Evolutionary conservation across 345 rosid species (phyloP), one percentile per base, ranked within the genome.

Genomic region (Boechera divaricarpa): DNA sequence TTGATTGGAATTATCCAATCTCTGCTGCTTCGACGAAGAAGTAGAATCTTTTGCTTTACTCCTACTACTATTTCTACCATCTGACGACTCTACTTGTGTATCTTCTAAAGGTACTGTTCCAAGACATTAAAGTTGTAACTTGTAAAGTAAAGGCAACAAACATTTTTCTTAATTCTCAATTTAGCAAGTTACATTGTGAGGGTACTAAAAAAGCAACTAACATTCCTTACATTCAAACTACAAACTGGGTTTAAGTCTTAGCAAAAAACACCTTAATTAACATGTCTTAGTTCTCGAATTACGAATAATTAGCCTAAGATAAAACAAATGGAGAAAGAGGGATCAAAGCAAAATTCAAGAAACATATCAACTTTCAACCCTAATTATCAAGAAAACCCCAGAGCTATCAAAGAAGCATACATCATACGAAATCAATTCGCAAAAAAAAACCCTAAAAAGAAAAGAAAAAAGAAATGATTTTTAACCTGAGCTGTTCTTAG

Each of bases 401-500:
- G 41, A 33, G 36, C 42, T 39, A 38, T 39, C 1, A 39, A 39
- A 39, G 11, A 39, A 39, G 11, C 42, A 9, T 39, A 39, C 12
- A 39, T 9, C 0, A 39, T 28, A 52, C 21, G 21, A 61, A 26
- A 63, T 18, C 58, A 42, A 21, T 48, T 72, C 77, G 81, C 8
- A 47, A 48, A 7, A 6, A 15, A 49, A 24, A 10, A 45, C 29
- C 55, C 55, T 7, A 16, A 16, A 16, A 16, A 16, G 16, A 16
- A 16, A 21, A 51, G 26, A 36, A 32, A 42, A 52, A 12, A 32
- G 7, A 9, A 42, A 32, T 4, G 8, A 10, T 64, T 44, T 13
- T 39, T 24, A 10, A 81, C 83, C 82, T 33, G 85, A 86, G 80
- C 62, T 84, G 73, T 74, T 85, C 76, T 86, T 91, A 16, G 93